These are phyloP conservation scores for Saccharomycopsis sp. DNA, from an alignment of 805 yeast genomes.

Conservation along the genomic window DNA sequence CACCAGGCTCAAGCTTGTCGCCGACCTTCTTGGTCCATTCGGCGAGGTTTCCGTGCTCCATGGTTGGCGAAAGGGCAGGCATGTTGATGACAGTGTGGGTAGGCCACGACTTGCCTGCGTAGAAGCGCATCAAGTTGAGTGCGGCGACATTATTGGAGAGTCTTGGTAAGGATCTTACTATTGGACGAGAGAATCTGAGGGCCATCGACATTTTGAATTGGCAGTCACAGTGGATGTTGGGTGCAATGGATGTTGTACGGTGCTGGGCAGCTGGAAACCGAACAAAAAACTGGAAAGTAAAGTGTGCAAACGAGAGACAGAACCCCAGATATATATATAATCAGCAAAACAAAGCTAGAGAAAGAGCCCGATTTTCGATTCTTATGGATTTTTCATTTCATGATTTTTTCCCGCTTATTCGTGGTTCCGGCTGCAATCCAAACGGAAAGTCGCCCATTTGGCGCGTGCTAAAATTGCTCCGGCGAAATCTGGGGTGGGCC, in stretches of 20 bases:
- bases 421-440: no score
- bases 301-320: not conserved
- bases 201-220: slow-evolving; percentile 29
- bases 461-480: not conserved
- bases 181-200: slow-evolving; percentile 24
- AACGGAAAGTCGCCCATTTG: slow-evolving; percentile 4
- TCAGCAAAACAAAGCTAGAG: not conserved
- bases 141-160: not conserved
- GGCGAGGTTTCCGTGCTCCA: slow-evolving; percentile 93
- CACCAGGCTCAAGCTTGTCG: slow-evolving; percentile 85
- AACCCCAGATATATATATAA: not conserved
- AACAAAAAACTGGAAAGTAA: not conserved
- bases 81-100: slow-evolving; percentile 83
- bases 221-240: no score
- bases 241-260: not conserved
- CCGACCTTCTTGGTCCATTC: slow-evolving; percentile 88
- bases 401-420: not conserved
- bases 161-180: slow-evolving; percentile 17
- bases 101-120: slow-evolving; percentile 63
- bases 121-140: slow-evolving; percentile 17
- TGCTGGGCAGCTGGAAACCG: not conserved
- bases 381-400: not conserved
- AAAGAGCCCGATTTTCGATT: not conserved
- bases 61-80: slow-evolving; percentile 99
- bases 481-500: not conserved